Base-by-base conservation (phyloP, 139 green algal species). In the Tetradesmus lagerheimii region DNA sequence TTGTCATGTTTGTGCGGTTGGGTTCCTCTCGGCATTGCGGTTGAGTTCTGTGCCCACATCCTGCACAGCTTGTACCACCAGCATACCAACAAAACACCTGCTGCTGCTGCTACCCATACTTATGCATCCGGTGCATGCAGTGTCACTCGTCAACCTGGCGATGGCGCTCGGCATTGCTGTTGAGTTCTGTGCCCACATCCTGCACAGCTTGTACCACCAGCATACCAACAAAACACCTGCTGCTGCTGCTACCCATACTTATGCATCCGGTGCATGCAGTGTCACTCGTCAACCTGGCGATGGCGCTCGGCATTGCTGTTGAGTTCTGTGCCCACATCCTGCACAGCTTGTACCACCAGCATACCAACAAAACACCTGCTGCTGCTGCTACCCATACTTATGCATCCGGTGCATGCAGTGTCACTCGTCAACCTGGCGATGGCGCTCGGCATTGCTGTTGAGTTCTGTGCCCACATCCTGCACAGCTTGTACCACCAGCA, bases 261-360 rank as follows among this genome's bases (percentile, higher is more conserved):
- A n/a, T 23, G 71, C 71, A 11, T 23, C 71, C n/a, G 71, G 18
- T 23, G 14, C 37, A 5, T 8, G 8, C 79, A 20, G 94, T 97
- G 35, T 96, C 93, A 27, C 86, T 97, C 83, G 95, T 97, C 66
- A 97, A 97, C 92, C 91, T 97, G 90, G 94, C 95, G 35, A 95
- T 95, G 93, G 90, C 92, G 0, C 89, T 98, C 74, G 96, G 96
- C 71, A 98, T 98, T 43, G 94, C 92, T 0, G 94, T 98, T 74
- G 96, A 98, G 95, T 98, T 98, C 88, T 95, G 92, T 57, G 94
- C 93, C 6, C 96, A 98, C 87, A 88, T 98, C 25, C 78, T 96
- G 76, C 96, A 98, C 85, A 93, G 95, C 0, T 98, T 96, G 86
- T n/a, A 23, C 71, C n/a, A 9, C n/a, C n/a, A n/a, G n/a, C n/a